phyloP scores from a whole-genome alignment of 202 grass and related monocot species.

The Digitaria exilis region DNA sequence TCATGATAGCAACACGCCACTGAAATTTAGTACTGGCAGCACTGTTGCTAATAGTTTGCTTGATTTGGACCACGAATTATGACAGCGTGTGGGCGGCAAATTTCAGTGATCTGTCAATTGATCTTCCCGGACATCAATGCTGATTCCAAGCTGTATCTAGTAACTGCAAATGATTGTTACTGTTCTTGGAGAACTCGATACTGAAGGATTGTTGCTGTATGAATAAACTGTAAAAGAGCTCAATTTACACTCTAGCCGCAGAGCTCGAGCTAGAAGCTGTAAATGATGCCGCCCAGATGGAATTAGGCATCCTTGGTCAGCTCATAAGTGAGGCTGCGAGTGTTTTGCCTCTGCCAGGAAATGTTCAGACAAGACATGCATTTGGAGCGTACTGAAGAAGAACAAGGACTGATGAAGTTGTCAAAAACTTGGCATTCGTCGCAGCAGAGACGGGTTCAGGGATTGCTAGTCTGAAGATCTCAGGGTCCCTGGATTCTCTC shows the following conservation, averaged over 20 bases:
- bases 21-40: conserved; percentile 2
- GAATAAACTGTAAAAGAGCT: conserved; percentile 35
- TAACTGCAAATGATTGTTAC: not conserved
- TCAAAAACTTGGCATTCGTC: not conserved
- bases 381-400: not conserved
- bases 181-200: not conserved
- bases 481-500: not conserved
- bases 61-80: conserved; percentile 1
- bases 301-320: conserved; percentile 39
- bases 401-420: not conserved
- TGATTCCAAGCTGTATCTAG: not conserved
- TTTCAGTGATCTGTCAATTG: not conserved
- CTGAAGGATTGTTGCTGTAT: not conserved
- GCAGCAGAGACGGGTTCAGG: not conserved
- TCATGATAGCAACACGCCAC: conserved; percentile 26
- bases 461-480: not conserved
- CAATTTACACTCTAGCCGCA: not conserved
- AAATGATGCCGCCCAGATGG: conserved; percentile 39
- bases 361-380: not conserved
- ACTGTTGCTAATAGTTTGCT: too few species aligned
- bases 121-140: not conserved
- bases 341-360: not conserved
- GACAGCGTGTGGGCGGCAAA: not conserved
- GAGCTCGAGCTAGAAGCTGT: conserved; percentile 44
- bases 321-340: conserved; percentile 38